Base-by-base conservation (phyloP, 2,329 filamentous ascomycete species). In the Penicillium sumatraense region DNA sequence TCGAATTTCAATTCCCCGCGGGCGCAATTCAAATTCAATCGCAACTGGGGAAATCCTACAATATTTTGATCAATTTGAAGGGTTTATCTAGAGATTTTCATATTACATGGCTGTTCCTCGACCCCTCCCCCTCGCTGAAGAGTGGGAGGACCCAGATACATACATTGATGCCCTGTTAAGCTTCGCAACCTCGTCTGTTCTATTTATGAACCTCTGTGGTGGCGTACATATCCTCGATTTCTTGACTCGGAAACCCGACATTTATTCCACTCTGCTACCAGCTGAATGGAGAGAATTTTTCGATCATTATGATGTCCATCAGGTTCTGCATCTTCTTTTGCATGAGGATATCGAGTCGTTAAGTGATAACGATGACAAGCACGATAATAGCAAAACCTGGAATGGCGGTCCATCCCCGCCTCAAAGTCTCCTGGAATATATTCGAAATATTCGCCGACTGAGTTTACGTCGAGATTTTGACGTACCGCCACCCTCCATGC, bases 191-290 rank as follows among this genome's bases (percentile, higher is more conserved):
- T 86, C 86, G 2, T 90, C 89, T 42, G 84, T 88, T 51, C 80
- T 91, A 1, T 92, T 97, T 64, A 89, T 91, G 62, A 91, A 90
- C 23, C 82, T 99, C n/a, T 96, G 92, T 70, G 95, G 95, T 51
- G 93, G 93, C n/a, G 90, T 98, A 1, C 95, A 99, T 70, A 93
- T 99, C 59, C 82, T 98, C 53, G 95, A 99, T 72, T 98, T 99
- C 75, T 91, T 97, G 77, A 97, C 92, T 2, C 85, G 86, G 38
- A 85, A 91, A 45, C 90, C 91, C 5, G 89, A 91, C 60, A 82
- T 97, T 0, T 99, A 96, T 72, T 85, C 89, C 49, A 81, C 83
- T 1, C 83, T 93, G 1, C 75, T 99, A 1, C 90, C 92, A 0
- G 72, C 83, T 57, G 87, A 92, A 73, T 99, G 95, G 95, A 86